phyloP scores from a whole-genome alignment of 257 asterid species.

The Cynanchum wilfordii region DNA sequence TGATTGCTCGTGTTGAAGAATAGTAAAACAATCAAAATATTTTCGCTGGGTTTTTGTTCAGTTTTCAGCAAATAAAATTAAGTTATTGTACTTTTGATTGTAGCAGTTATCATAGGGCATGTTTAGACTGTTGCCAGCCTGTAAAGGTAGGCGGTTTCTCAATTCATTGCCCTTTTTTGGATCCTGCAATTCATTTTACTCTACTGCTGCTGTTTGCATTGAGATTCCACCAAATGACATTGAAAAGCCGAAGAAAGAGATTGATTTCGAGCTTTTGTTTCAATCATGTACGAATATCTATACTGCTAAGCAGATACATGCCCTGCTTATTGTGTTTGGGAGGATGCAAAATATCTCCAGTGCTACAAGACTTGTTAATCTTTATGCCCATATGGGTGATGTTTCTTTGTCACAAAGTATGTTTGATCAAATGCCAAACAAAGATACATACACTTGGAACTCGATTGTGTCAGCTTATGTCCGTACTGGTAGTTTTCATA shows the following conservation, averaged over 20 bases:
- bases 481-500: constrained; percentile 38
- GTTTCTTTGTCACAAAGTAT: constrained; percentile 43
- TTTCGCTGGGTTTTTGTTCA: background rate
- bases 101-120: constrained; percentile 5
- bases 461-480: constrained; percentile 71
- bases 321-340: constrained; percentile 67
- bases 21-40: background rate
- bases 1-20: background rate
- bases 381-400: constrained; percentile 60
- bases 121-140: constrained; percentile 37
- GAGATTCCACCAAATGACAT: constrained; percentile 24
- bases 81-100: background rate
- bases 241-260: constrained; percentile 23
- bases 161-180: constrained; percentile 13
- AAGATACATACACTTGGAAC: constrained; percentile 75
- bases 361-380: constrained; percentile 60
- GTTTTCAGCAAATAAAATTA: background rate
- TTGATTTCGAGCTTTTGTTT: constrained; percentile 53
- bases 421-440: constrained; percentile 42
- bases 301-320: constrained; percentile 50
- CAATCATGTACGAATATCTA: constrained; percentile 41
- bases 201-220: constrained; percentile 30
- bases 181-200: constrained; percentile 13
- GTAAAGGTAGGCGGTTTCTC: constrained; percentile 33
- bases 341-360: constrained; percentile 37